Evolutionary conservation across 1,139 yeast species (phyloP).

Genomic region (Candida neerlandica): DNA sequence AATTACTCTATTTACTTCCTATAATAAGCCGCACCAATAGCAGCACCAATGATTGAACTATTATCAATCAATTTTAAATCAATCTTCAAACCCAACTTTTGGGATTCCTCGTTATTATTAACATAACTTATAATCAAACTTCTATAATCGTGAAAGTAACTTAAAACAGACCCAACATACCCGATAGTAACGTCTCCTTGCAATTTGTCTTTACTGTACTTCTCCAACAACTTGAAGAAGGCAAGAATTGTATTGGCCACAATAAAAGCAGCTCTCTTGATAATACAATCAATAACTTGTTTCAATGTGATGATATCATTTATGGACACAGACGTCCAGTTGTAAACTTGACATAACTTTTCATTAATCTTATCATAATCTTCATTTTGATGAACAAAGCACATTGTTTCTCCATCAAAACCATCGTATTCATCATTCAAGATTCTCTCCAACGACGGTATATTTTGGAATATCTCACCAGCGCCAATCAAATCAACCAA

Average conservation of each 20-base stretch:
- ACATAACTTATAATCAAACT: conserved; percentile 30
- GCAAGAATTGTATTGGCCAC: conserved; percentile 41
- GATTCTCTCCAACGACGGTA: conserved; percentile 10
- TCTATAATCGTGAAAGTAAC: conserved; percentile 39
- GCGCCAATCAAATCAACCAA: conserved; percentile 35
- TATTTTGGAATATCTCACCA: conserved; percentile 33
- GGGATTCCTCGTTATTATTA: conserved; percentile 32
- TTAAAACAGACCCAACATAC: conserved; percentile 48
- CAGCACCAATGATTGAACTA: conserved; percentile 51
- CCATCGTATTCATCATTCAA: conserved; percentile 34
- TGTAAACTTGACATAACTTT: conserved; percentile 25
- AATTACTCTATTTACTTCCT: conserved; percentile 7
- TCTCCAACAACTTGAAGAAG: conserved; percentile 34
- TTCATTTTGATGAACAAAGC: conserved; percentile 35
- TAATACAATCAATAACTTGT: conserved; percentile 30
- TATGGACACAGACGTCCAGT: conserved; percentile 24
- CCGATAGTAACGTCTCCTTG: conserved; percentile 34
- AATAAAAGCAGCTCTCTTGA: conserved; percentile 44
- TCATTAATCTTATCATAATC: conserved; percentile 25
- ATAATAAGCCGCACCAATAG: conserved; percentile 50
- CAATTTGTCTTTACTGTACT: conserved; percentile 25
- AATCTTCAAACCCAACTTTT: conserved; percentile 30
- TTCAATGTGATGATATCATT: conserved; percentile 33
- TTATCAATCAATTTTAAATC: conserved; percentile 43
- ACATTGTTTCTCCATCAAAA: conserved; percentile 42